A percentile compares a stretch with the other conserved stretches of the same genome.
Conservation (phyloP, 495 filamentous ascomycete genomes). For the Aspergillus cavernicola region DNA sequence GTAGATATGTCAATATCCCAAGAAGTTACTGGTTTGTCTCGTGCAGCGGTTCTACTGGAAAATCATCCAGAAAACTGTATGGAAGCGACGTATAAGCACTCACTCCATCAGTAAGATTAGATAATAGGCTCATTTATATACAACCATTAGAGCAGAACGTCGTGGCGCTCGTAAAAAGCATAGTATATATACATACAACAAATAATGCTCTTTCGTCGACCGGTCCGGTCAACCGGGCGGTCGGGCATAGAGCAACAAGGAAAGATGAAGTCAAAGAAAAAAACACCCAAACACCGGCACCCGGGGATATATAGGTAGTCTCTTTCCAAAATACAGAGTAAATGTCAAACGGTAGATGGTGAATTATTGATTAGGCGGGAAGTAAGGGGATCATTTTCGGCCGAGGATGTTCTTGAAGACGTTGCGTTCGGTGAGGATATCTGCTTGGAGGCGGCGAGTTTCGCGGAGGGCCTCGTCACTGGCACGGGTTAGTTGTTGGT, state of each 20-base stretch:
- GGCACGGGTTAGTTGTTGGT: slow-evolving; percentile 30
- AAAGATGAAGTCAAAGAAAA: background rate
- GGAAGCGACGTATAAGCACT: too few relatives aligned
- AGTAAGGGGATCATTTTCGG: slow-evolving; percentile 15
- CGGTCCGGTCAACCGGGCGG: background rate
- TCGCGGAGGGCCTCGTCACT: slow-evolving; percentile 82
- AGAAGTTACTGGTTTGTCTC: too few relatives aligned
- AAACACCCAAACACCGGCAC: slow-evolving; percentile 1
- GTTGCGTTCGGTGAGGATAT: slow-evolving; percentile 57
- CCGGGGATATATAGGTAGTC: slow-evolving; percentile 8
- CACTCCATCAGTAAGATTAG: too few relatives aligned
- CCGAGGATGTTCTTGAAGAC: slow-evolving; percentile 46
- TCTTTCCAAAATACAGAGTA: background rate
- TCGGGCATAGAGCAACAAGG: background rate
- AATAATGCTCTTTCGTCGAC: background rate
- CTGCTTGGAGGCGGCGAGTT: slow-evolving; percentile 70
- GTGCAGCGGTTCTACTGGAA: too few relatives aligned
- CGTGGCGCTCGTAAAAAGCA: slow-evolving; percentile 18
- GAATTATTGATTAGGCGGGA: slow-evolving; percentile 1
- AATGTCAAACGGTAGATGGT: background rate
- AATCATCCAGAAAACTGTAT: too few relatives aligned
- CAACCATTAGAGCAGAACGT: slow-evolving; percentile 12
- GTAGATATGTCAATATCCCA: too few relatives aligned
- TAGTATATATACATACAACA: background rate
- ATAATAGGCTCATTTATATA: slow-evolving; percentile 11